Evolutionary conservation across 2,329 filamentous ascomycete species (phyloP).

Genomic region (Nectriaceae sp.): DNA sequence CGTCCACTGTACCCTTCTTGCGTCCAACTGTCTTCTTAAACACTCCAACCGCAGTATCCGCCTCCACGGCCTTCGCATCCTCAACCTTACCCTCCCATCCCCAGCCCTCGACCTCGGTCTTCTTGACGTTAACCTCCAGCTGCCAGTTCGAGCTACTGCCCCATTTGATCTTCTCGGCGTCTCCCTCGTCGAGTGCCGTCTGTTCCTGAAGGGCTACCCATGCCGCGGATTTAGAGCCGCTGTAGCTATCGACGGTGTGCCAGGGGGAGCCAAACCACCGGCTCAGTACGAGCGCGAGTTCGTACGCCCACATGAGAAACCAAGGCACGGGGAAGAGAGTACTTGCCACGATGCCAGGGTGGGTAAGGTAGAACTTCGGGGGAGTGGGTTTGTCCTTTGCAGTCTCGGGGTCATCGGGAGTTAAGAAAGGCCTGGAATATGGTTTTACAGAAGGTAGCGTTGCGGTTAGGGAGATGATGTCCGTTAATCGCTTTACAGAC

Average conservation of each 20-base stretch:
- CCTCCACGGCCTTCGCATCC: conserved; percentile 43
- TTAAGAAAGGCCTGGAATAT: conserved; percentile 59
- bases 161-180: conserved; percentile 72
- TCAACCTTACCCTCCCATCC: conserved; percentile 66
- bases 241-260: conserved; percentile 78
- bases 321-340: conserved; percentile 74
- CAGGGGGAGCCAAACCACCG: conserved; percentile 84
- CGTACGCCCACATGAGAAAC: conserved; percentile 71
- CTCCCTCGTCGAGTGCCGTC: conserved; percentile 58
- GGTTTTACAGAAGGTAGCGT: conserved; percentile 64
- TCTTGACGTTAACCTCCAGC: conserved; percentile 64
- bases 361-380: conserved; percentile 74
- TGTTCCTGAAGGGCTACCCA: conserved; percentile 76
- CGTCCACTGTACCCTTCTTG: conserved; percentile 56
- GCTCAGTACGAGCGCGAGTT: conserved; percentile 66
- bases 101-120: conserved; percentile 87
- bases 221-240: conserved; percentile 72
- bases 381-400: conserved; percentile 25
- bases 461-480: conserved; percentile 76
- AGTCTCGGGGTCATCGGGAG: conserved; percentile 26
- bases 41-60: conserved; percentile 47
- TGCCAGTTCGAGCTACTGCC: conserved; percentile 67
- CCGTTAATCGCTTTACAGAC: conserved; percentile 82
- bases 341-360: conserved; percentile 86
- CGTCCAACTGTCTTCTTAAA: conserved; percentile 58